A percentile compares a stretch with the other conserved stretches of the same genome.
These are phyloP conservation scores for Verticillium albo-atrum DNA, from an alignment of 2,329 filamentous ascomycete species.

Conservation along the genomic window DNA sequence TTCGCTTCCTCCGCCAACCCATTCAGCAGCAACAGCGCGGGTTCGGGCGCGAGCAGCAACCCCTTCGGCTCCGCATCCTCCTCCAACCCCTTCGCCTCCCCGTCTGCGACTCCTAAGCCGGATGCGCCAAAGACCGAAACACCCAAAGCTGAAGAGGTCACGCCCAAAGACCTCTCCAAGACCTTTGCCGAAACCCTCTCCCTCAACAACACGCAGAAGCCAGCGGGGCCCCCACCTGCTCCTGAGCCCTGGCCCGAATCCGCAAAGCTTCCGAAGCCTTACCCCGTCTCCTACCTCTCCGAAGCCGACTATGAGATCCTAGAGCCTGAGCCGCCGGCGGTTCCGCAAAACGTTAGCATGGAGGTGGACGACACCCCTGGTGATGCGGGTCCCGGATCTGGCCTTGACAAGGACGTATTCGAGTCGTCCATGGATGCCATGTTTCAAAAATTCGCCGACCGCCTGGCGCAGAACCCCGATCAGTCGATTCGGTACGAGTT, in stretches of 20 bases:
- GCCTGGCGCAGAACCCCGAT: conserved; percentile 74
- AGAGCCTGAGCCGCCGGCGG: conserved; percentile 52
- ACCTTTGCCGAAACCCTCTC: conserved; percentile 73
- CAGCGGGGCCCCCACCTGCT: conserved; percentile 30
- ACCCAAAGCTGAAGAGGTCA: conserved; percentile 8
- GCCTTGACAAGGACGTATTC: conserved; percentile 66
- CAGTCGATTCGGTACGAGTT: conserved; percentile 82
- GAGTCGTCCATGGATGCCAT: conserved; percentile 71
- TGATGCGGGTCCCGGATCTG: conserved; percentile 18
- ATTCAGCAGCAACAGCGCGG: conserved; percentile 46
- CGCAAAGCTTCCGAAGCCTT: conserved; percentile 62
- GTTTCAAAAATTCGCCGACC: conserved; percentile 77
- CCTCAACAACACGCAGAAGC: conserved; percentile 53
- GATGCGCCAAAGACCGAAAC: conserved; percentile 17
- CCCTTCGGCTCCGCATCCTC: conserved; percentile 33
- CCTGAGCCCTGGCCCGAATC: conserved; percentile 72
- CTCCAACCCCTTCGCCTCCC: conserved; percentile 22
- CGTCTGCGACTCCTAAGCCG: conserved; percentile 28
- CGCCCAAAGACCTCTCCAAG: conserved; percentile 40
- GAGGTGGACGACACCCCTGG: conserved; percentile 37
- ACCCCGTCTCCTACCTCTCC: conserved; percentile 71
- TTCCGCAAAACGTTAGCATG: conserved; percentile 45
- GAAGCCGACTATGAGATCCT: conserved; percentile 93
- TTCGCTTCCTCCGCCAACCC: conserved; percentile 54
- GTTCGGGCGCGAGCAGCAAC: conserved; percentile 34